These are phyloP conservation scores for Tolypocladium endophyticum DNA, from an alignment of 2,329 filamentous ascomycete genomes.

Conservation along the genomic window DNA sequence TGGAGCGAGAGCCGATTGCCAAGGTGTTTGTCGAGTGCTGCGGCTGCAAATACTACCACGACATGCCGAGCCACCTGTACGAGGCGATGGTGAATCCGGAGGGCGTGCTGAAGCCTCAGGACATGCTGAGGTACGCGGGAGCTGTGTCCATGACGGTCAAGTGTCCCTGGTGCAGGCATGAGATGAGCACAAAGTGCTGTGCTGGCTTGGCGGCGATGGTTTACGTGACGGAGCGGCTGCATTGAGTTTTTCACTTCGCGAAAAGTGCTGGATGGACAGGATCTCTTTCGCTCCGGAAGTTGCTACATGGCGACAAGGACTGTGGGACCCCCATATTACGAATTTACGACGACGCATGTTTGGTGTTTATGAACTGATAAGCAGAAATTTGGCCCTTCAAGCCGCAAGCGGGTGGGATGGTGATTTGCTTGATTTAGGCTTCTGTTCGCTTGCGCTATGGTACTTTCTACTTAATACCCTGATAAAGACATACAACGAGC, in stretches of 20 bases:
- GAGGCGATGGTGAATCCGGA: constrained; percentile 53
- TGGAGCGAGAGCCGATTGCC: constrained; percentile 33
- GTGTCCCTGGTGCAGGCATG: constrained; percentile 63
- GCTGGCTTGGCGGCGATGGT: constrained; percentile 58
- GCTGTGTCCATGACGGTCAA: constrained; percentile 50
- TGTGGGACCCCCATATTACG: neutral
- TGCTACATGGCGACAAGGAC: neutral
- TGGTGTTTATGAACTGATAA: neutral
- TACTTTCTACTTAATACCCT: neutral
- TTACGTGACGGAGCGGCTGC: constrained; percentile 53
- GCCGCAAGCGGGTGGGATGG: neutral
- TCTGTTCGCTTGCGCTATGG: neutral
- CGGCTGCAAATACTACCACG: constrained; percentile 52
- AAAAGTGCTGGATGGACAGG: neutral
- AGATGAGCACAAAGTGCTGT: constrained; percentile 60
- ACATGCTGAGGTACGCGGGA: constrained; percentile 40
- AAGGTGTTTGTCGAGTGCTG: constrained; percentile 60
- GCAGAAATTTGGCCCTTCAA: neutral
- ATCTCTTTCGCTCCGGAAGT: neutral
- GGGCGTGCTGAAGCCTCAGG: constrained; percentile 37
- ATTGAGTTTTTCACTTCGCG: constrained; percentile 20
- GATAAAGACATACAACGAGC: neutral
- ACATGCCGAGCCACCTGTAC: constrained; percentile 54
- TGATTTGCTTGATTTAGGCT: neutral
- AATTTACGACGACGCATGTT: neutral